Evolutionary conservation across 495 filamentous ascomycete genomes (phyloP).

Genomic region (Cercophora sp.): DNA sequence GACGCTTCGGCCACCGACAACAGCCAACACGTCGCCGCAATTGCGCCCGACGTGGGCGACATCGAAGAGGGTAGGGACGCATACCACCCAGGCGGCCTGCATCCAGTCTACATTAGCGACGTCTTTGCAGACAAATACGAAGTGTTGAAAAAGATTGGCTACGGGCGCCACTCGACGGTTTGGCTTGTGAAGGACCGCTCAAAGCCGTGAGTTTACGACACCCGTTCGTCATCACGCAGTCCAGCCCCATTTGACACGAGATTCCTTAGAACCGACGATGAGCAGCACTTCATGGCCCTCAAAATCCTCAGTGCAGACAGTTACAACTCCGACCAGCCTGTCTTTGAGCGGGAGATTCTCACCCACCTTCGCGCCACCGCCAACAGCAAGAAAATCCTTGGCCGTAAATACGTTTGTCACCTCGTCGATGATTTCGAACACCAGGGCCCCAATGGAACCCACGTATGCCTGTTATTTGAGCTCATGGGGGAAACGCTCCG

Average conservation of each 20-base stretch:
- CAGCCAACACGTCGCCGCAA: background rate
- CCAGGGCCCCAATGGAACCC: conserved; percentile 45
- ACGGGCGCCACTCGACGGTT: conserved; percentile 40
- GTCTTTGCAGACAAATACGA: conserved; percentile 38
- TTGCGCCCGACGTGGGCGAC: background rate
- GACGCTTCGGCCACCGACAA: too few species aligned
- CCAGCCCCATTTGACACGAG: background rate
- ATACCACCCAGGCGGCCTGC: conserved; percentile 35
- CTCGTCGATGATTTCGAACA: conserved; percentile 41
- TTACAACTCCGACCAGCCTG: background rate
- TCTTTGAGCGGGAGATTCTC: conserved; percentile 11
- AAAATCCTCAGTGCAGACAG: conserved; percentile 12
- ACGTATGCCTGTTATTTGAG: conserved; percentile 47
- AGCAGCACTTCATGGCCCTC: conserved; percentile 7
- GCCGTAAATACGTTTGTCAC: conserved; percentile 28
- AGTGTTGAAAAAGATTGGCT: conserved; percentile 44
- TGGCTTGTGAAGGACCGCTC: conserved; percentile 25
- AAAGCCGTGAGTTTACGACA: conserved; percentile 11
- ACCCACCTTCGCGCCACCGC: conserved; percentile 10
- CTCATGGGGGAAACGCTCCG: conserved; percentile 32
- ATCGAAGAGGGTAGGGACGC: background rate
- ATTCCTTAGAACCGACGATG: background rate
- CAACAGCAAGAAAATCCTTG: background rate
- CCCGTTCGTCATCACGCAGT: too few species aligned
- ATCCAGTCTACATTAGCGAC: conserved; percentile 45